Evolutionary conservation across 2,329 filamentous ascomycete species (phyloP).

Genomic region (Plectosphaerella plurivora): DNA sequence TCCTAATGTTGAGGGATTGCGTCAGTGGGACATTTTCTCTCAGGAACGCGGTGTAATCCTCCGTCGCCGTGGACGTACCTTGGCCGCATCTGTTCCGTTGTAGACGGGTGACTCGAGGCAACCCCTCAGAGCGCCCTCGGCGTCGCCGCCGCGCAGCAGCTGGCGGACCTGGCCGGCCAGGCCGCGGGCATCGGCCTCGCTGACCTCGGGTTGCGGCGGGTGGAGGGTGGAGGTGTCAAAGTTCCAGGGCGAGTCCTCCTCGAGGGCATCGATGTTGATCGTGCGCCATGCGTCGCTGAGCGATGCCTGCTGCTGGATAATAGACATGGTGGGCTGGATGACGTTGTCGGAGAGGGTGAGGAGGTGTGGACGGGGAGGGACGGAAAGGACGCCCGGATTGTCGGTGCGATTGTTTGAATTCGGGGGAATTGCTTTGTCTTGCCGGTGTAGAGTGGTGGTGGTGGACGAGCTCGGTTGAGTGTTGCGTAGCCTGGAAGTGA

Average conservation of each 20-base stretch:
- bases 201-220: slow-evolving; percentile 69
- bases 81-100: slow-evolving; percentile 51
- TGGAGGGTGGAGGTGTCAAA: slow-evolving; percentile 84
- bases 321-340: slow-evolving; percentile 45
- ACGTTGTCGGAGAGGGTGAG: background rate
- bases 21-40: background rate
- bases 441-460: background rate
- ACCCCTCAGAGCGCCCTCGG: slow-evolving; percentile 78
- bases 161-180: slow-evolving; percentile 80
- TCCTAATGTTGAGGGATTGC: slow-evolving; percentile 52
- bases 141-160: slow-evolving; percentile 79
- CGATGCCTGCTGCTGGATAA: slow-evolving; percentile 62
- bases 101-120: slow-evolving; percentile 85
- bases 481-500: background rate
- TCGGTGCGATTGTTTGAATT: background rate
- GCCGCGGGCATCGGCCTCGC: slow-evolving; percentile 72
- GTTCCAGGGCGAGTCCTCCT: slow-evolving; percentile 86
- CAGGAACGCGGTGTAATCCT: background rate
- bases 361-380: background rate
- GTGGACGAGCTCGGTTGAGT: slow-evolving; percentile 1
- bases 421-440: background rate
- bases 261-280: slow-evolving; percentile 89
- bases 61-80: slow-evolving; percentile 35
- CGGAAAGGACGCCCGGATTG: background rate
- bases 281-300: slow-evolving; percentile 71